A percentile compares a stretch with the other conserved stretches of the same genome.
These are phyloP conservation scores for Clitocybe nebularis DNA, from an alignment of 1,284 basidiomycete genomes.

Conservation along the genomic window DNA sequence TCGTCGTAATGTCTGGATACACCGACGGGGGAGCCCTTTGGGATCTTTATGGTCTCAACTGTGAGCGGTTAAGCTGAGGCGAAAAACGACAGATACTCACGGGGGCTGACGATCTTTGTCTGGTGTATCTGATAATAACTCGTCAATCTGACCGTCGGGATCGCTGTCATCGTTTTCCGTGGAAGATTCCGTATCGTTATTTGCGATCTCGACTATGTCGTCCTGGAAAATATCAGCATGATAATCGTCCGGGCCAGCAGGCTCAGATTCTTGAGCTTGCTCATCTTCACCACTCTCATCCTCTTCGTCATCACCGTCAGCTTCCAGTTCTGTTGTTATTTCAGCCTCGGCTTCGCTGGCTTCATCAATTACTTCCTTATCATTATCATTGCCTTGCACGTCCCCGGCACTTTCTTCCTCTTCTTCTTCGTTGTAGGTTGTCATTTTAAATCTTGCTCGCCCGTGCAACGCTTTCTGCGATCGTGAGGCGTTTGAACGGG, in stretches of 20 bases:
- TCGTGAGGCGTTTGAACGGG: too few relatives aligned
- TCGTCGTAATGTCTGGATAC: conserved; percentile 7
- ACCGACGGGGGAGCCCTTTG: too few relatives aligned
- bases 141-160: background rate
- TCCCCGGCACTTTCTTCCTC: background rate
- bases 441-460: too few relatives aligned
- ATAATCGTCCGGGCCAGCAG: conserved; percentile 14
- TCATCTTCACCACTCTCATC: background rate
- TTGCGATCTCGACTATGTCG: conserved; percentile 9
- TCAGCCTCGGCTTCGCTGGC: background rate
- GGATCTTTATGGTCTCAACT: too few relatives aligned
- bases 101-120: too few relatives aligned
- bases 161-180: background rate
- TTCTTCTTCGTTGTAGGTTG: background rate
- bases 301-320: background rate
- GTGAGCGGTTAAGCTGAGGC: too few relatives aligned
- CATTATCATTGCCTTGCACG: background rate
- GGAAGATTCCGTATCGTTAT: conserved; percentile 12
- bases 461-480: too few relatives aligned
- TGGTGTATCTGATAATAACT: too few relatives aligned
- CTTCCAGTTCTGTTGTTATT: background rate
- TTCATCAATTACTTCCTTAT: background rate
- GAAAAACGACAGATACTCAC: too few relatives aligned
- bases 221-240: conserved; percentile 12
- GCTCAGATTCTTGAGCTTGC: background rate